A percentile compares a stretch with the other conserved stretches of the same genome.
Conservation (phyloP, 2,329 filamentous ascomycete genomes). For the Ophioceras dolichostomum region DNA sequence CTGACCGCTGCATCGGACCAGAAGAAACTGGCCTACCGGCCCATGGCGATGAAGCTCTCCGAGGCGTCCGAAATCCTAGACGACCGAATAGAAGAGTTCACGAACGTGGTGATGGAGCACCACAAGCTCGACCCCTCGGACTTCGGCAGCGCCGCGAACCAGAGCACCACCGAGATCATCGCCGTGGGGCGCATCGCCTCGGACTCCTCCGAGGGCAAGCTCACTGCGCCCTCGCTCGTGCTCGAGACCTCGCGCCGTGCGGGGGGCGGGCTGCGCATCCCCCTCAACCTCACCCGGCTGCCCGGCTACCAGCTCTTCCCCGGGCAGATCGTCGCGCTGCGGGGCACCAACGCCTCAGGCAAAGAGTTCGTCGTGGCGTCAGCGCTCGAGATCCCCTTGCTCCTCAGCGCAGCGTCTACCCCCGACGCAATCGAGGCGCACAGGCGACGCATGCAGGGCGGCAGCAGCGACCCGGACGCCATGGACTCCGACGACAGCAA, state of each 20-base stretch:
- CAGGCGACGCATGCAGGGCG: constrained; percentile 53
- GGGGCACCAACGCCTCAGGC: constrained; percentile 78
- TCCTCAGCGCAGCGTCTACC: constrained; percentile 62
- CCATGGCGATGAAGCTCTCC: constrained; percentile 87
- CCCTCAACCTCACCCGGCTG: constrained; percentile 62
- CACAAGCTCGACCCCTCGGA: constrained; percentile 65
- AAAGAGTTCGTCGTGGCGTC: constrained; percentile 71
- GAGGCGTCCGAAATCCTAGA: constrained; percentile 90
- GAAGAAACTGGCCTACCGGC: constrained; percentile 84
- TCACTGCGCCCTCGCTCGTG: constrained; percentile 75
- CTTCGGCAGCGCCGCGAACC: constrained; percentile 77
- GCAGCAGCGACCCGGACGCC: constrained; percentile 48
- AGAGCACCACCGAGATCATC: constrained; percentile 76
- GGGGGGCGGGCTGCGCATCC: constrained; percentile 71
- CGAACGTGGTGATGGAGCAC: constrained; percentile 58
- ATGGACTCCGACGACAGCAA: constrained; percentile 39
- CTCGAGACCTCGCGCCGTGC: constrained; percentile 78
- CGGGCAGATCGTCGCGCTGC: constrained; percentile 81
- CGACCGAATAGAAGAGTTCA: constrained; percentile 88
- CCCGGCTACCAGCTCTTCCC: constrained; percentile 75
- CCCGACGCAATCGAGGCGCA: constrained; percentile 53
- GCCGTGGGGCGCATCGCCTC: constrained; percentile 87
- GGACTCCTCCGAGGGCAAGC: constrained; percentile 72
- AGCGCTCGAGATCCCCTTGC: constrained; percentile 60
- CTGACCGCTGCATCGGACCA: constrained; percentile 78